Conservation (phyloP, 345 rosid genomes). For the Citropsis articulata region DNA sequence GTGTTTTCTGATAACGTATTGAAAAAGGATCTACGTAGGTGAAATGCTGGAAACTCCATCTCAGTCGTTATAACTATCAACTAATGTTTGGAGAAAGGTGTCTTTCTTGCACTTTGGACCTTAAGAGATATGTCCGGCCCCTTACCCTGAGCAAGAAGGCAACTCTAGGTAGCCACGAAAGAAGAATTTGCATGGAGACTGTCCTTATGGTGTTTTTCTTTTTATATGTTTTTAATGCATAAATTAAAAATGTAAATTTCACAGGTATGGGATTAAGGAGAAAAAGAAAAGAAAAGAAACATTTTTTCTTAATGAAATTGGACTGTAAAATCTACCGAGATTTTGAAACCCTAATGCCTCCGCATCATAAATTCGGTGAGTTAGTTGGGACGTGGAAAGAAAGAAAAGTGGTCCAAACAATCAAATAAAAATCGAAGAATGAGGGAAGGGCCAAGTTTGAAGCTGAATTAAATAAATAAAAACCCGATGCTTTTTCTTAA, state of each 20-base stretch:
- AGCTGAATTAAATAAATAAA: too few species aligned
- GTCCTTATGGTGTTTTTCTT: too few species aligned
- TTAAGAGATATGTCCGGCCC: neutral
- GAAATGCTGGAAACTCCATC: neutral
- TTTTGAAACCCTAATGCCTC: too few species aligned
- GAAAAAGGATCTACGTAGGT: neutral
- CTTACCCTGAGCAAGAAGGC: neutral
- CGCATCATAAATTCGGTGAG: too few species aligned
- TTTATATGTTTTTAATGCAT: too few species aligned
- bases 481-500: neutral
- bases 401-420: neutral
- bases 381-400: too few species aligned
- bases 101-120: constrained; percentile 1
- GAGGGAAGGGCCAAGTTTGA: neutral
- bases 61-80: neutral
- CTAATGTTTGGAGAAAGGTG: constrained; percentile 10
- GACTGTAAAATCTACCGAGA: too few species aligned
- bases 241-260: too few species aligned
- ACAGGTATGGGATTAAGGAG: too few species aligned
- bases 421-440: neutral
- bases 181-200: too few species aligned
- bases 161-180: neutral
- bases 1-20: neutral
- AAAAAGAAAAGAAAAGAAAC: too few species aligned
- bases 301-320: too few species aligned